Percentiles rank a stretch among this genome's conserved stretches.
Evolutionary conservation across 495 filamentous ascomycete species (phyloP).

Genomic region (Hyaloscypha bicolor): DNA sequence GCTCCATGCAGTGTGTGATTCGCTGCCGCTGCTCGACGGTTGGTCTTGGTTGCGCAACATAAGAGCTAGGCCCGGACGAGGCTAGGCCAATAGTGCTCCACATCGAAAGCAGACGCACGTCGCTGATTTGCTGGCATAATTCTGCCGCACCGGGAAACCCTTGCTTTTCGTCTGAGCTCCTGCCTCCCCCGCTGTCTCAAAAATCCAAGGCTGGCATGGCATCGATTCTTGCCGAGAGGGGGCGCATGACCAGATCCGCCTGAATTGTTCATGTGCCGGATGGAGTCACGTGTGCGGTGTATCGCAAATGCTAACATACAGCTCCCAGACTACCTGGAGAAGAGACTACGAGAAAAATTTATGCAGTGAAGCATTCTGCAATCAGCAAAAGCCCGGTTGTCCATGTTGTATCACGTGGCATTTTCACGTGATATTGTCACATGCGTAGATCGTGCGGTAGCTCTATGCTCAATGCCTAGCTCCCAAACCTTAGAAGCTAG

Average conservation of each 20-base stretch:
- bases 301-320: too few species aligned
- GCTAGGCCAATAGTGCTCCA: background rate
- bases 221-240: background rate
- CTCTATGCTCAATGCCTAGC: too few species aligned
- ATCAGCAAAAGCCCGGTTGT: too few species aligned
- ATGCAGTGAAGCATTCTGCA: too few species aligned
- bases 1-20: background rate
- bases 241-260: background rate
- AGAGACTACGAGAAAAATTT: too few species aligned
- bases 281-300: too few species aligned
- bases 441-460: too few species aligned
- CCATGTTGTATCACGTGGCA: too few species aligned
- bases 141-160: background rate
- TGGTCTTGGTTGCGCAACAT: conserved; percentile 11
- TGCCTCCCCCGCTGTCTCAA: conserved; percentile 8
- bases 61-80: background rate
- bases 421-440: too few species aligned
- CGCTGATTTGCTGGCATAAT: background rate
- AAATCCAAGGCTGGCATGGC: conserved; percentile 4
- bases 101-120: background rate
- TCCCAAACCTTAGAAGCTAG: too few species aligned
- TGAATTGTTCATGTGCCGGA: too few species aligned
- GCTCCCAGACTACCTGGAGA: too few species aligned
- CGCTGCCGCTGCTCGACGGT: background rate
- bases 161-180: background rate